Evolutionary conservation across 129 eudicot species (phyloP).

Genomic region (Scalesia atractyloides): DNA sequence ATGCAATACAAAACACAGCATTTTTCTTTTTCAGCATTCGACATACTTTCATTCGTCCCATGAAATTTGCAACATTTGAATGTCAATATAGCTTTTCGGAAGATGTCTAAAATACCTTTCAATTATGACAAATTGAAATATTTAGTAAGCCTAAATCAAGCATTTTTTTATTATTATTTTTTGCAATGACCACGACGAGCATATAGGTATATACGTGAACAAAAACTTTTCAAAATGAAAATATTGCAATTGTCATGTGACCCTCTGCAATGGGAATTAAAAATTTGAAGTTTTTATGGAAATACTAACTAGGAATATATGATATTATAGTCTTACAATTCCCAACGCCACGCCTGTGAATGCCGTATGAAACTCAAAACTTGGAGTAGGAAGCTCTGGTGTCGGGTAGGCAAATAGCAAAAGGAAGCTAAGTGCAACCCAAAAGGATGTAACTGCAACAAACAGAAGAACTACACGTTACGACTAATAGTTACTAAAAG

Average conservation of each 20-base stretch:
- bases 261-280: not conserved
- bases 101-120: not conserved
- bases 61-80: not conserved
- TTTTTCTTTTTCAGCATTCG: not conserved
- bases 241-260: not conserved
- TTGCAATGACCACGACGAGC: not conserved
- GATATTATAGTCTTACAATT: slow-evolving; percentile 66
- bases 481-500: not conserved
- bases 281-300: not conserved
- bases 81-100: not conserved
- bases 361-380: slow-evolving; percentile 93
- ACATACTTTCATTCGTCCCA: not conserved
- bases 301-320: not conserved
- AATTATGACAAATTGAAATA: not conserved
- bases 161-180: not conserved
- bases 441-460: slow-evolving; percentile 86
- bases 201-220: not conserved
- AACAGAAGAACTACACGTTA: slow-evolving; percentile 10
- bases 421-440: slow-evolving; percentile 82
- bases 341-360: slow-evolving; percentile 96
- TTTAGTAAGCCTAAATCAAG: not conserved
- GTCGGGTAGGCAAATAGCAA: slow-evolving; percentile 94
- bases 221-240: not conserved
- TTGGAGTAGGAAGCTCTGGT: slow-evolving; percentile 94
- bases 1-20: not conserved